These are phyloP conservation scores for Thermochaetoides dissita DNA, from an alignment of 2,329 filamentous ascomycete genomes.

Conservation along the genomic window DNA sequence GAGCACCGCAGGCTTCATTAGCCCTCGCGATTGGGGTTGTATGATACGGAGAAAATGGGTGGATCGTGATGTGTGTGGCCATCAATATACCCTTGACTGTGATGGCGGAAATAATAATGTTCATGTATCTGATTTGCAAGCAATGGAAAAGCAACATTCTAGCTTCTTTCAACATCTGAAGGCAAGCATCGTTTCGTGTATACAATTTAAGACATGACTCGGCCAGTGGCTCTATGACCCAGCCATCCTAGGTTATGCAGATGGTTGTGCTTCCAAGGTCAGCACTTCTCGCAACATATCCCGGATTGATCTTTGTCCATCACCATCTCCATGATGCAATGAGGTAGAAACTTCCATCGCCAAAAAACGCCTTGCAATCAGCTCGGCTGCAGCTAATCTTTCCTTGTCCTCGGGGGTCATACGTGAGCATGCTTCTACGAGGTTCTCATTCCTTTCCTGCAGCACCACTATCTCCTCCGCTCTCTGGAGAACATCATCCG, in stretches of 20 bases:
- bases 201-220: too few relatives aligned
- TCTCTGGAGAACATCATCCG: conserved; percentile 54
- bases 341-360: conserved; percentile 17
- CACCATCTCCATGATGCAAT: too few relatives aligned
- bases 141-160: too few relatives aligned
- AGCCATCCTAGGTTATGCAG: not conserved
- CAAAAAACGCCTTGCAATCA: conserved; percentile 44
- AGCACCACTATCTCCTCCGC: conserved; percentile 61
- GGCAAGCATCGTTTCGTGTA: too few relatives aligned
- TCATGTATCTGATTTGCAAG: too few relatives aligned
- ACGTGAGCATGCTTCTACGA: conserved; percentile 56
- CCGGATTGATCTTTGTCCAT: conserved; percentile 1
- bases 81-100: too few relatives aligned
- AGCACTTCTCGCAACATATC: conserved; percentile 7
- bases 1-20: too few relatives aligned
- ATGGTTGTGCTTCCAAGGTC: not conserved
- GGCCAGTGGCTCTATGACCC: not conserved
- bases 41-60: too few relatives aligned
- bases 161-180: too few relatives aligned
- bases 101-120: too few relatives aligned
- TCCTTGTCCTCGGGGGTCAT: conserved; percentile 49
- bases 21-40: too few relatives aligned
- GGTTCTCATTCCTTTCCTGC: conserved; percentile 58
- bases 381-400: conserved; percentile 55
- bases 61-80: too few relatives aligned